Base-by-base conservation (phyloP, 2,329 filamentous ascomycete genomes). In the Alternaria postmessia region DNA sequence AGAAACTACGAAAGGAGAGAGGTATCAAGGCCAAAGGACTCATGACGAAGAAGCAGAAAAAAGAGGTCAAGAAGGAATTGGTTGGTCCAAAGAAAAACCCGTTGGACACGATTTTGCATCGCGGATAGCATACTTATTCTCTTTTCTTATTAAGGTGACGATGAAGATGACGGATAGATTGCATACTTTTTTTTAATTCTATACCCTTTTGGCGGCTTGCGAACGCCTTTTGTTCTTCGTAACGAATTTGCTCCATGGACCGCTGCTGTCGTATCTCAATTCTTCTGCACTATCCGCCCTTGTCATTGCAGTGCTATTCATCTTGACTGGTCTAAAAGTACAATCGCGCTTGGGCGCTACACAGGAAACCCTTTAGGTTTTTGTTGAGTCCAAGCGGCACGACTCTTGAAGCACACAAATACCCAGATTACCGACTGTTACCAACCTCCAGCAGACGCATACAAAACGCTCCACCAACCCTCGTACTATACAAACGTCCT, bases 1-100 rank as follows among this genome's bases (percentile, higher is more conserved):
- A 83, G 70, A 84, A 84, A 65, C 75, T 86, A 41, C 76, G 82
- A 60, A 84, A 85, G 67, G 79, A 82, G 62, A 63, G 71, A 42
- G 75, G 76, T 4, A 52, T 77, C 22, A 72, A 72, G 53, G 73
- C 68, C 7, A 67, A 63, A 55, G 74, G 76, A 9, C 51, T 75
- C 7, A 68, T 67, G 59, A 72, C 66, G 11, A 70, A 70, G 51
- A 62, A 61, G 28, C 61, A 69, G 30, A 74, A 72, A 54, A 68
- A 68, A 55, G 54, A 66, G 49, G 61, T 65, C 16, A 52, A 64
- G 16, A 67, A 68, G 26, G 59, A 67, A 9, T 65, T 67, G 59
- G 63, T 65, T 22, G 63, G 64, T 36, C 63, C 69, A 59, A 63
- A 67, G 42, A 72, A 72, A 60, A 72, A 66, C 24, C 69, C 69